phyloP scores from a whole-genome alignment of 805 yeast genomes.

The Teunomyces funiuensis region DNA sequence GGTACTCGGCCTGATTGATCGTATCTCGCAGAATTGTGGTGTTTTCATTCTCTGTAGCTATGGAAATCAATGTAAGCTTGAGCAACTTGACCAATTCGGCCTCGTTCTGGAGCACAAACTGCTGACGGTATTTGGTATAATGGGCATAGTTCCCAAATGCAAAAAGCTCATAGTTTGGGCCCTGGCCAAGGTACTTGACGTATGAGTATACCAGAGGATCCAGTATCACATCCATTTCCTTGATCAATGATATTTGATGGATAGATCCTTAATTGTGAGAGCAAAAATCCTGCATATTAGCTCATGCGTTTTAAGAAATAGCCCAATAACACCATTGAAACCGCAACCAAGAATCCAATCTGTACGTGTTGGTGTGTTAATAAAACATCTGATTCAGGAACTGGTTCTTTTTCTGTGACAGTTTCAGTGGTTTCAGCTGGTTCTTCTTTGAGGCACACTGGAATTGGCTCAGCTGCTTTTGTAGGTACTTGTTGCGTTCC shows the following conservation, averaged over 20 bases:
- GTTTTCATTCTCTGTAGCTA: conserved; percentile 24
- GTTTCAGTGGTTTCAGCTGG: background rate
- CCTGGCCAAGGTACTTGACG: background rate
- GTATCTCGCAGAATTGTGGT: conserved; percentile 16
- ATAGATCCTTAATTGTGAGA: too few species aligned
- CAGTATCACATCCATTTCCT: background rate
- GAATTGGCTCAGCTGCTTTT: background rate
- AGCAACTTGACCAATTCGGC: conserved; percentile 20
- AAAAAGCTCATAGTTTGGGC: conserved; percentile 30
- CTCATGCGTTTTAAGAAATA: background rate
- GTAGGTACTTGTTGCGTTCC: background rate
- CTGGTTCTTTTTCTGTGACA: background rate
- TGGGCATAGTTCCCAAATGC: conserved; percentile 34
- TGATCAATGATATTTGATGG: background rate
- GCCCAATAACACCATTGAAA: conserved; percentile 1
- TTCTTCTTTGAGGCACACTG: too few species aligned
- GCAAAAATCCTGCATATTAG: background rate
- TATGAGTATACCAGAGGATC: background rate
- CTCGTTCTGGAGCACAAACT: conserved; percentile 8
- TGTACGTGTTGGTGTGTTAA: background rate
- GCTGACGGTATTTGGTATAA: conserved; percentile 18
- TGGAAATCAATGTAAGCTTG: conserved; percentile 26
- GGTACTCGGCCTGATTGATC: conserved; percentile 13
- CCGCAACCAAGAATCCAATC: background rate
- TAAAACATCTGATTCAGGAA: background rate